Evolutionary conservation across 23 red algal species (phyloP), one percentile per base, ranked within the genome.

Genomic region (Gracilaria caudata): DNA sequence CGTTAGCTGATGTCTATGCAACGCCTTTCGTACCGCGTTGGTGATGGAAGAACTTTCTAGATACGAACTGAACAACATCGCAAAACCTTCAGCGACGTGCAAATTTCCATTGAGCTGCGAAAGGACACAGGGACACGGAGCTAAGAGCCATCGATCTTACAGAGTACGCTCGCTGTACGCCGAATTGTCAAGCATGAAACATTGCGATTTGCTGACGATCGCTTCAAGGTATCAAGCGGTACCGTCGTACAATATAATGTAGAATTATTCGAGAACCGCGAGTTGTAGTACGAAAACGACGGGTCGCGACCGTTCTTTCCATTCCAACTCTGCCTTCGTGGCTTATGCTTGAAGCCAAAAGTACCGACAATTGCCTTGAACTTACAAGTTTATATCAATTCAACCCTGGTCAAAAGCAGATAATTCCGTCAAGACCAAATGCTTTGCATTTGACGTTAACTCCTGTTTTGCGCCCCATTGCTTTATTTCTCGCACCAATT

Each of bases 261-360:
- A 66, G 61, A 66, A 66, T 66, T 66, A 66, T 66, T 35, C 61
- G 61, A 66, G 32, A 66, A 36, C 29, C 12, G 29, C 7, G 14
- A 19, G 61, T 30, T 66, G 19, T 66, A 30, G 25, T 25, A 17
- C 17, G 29, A 25, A 25, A 75, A 75, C 38, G 40, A 75, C 70
- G 21, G 70, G 70, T 75, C 70, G 70, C 70, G 70, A 75, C 70
- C 70, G 39, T 75, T 75, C 70, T 34, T 17, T 49, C 21, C 32
- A 9, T 12, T 8, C 61, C 21, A 66, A 30, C 61, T 19, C 13
- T 14, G 25, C 61, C 36, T 36, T 66, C 61, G 32, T 30, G 61
- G 61, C 36, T 37, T 66, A 37, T 66, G 37, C 70, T 75, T 40
- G 17, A 2, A 49, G 17, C 39, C 47, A 28, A 3, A 49, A 16